Conservation (phyloP, 2,329 filamentous ascomycete genomes). For the Diaporthe vexans region DNA sequence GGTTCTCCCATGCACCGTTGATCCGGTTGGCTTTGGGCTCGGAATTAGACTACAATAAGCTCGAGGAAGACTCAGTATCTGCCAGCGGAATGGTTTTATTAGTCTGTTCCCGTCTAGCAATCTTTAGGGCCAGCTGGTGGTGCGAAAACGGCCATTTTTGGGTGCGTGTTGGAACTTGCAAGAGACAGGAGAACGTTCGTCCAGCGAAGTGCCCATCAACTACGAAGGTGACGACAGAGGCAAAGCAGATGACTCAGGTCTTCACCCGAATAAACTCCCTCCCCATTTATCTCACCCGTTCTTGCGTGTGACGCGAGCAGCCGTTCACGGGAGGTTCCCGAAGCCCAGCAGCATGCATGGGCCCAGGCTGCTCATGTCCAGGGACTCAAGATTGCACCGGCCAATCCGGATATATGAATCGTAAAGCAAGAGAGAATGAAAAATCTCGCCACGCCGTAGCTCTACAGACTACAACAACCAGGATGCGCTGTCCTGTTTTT, state of each 20-base stretch:
- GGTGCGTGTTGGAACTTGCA: too few species aligned
- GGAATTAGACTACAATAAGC: not conserved
- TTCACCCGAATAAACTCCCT: slow-evolving; percentile 15
- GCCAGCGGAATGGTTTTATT: too few species aligned
- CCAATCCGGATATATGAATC: not conserved
- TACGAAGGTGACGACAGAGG: not conserved
- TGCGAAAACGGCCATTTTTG: not conserved
- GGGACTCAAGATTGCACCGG: not conserved
- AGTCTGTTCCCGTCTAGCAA: too few species aligned
- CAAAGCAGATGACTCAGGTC: slow-evolving; percentile 7
- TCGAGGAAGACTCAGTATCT: not conserved
- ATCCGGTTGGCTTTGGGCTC: too few species aligned
- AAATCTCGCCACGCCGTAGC: not conserved
- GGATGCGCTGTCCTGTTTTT: not conserved
- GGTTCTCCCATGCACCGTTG: not conserved
- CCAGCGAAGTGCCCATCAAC: not conserved
- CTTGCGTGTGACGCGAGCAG: not conserved
- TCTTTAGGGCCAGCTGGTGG: too few species aligned
- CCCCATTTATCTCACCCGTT: not conserved
- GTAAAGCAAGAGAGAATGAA: not conserved
- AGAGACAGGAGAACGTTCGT: not conserved
- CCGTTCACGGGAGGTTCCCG: not conserved
- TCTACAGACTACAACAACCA: too few species aligned
- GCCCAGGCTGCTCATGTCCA: not conserved
- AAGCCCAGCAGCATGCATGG: not conserved